Conservation (phyloP, 2,329 filamentous ascomycete genomes). For the Fusarium penzigii region DNA sequence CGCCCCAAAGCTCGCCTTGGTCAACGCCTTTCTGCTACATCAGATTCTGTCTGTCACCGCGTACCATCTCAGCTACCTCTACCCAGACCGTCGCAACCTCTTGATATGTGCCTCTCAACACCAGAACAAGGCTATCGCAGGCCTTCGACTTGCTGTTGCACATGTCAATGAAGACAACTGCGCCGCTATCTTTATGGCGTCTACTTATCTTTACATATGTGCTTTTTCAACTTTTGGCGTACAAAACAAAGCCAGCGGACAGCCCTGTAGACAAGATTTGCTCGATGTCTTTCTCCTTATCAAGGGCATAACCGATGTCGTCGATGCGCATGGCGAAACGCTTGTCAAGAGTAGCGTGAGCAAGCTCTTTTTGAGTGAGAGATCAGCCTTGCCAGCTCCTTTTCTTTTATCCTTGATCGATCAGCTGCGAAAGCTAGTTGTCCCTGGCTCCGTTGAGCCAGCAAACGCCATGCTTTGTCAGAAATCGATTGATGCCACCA, state of each 20-base stretch:
- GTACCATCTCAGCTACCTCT: constrained; percentile 30
- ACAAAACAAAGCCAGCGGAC: constrained; percentile 12
- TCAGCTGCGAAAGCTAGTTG: constrained; percentile 11
- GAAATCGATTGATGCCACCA: constrained; percentile 1
- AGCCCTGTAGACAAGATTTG: constrained; percentile 32
- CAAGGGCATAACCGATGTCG: constrained; percentile 33
- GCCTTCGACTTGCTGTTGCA: constrained; percentile 29
- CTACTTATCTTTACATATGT: constrained; percentile 34
- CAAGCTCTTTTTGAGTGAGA: constrained; percentile 3
- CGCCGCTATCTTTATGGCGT: constrained; percentile 35
- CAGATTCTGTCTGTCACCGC: constrained; percentile 35
- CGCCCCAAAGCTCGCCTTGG: constrained; percentile 28
- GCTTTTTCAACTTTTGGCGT: constrained; percentile 31
- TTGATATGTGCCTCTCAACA: constrained; percentile 34
- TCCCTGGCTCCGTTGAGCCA: constrained; percentile 5
- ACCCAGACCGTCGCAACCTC: constrained; percentile 24
- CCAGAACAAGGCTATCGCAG: constrained; percentile 33
- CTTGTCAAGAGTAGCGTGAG: constrained; percentile 6
- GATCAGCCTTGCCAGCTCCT: neutral
- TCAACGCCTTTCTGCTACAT: constrained; percentile 33
- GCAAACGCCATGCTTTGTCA: neutral
- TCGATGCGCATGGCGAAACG: constrained; percentile 24
- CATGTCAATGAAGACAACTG: constrained; percentile 32
- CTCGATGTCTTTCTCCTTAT: constrained; percentile 35
- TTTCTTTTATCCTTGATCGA: constrained; percentile 4